Evolutionary conservation across 2,329 filamentous ascomycete species (phyloP).

Genomic region (Penicillium sp.): DNA sequence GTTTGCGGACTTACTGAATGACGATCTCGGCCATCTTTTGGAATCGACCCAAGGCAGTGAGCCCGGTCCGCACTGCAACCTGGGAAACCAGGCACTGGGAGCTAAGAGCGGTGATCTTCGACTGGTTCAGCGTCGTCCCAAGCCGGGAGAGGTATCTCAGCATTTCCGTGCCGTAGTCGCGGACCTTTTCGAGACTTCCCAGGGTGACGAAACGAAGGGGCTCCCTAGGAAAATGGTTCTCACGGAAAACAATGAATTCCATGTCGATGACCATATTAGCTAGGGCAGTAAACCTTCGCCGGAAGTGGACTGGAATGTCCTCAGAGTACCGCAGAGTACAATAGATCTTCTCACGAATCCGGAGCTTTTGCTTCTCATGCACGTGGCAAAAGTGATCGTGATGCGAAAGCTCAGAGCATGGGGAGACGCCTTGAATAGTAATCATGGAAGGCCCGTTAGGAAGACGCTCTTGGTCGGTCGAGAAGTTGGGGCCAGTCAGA

Average conservation of each 20-base stretch:
- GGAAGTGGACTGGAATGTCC: neutral
- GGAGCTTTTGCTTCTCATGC: neutral
- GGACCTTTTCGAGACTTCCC: slow-evolving; percentile 17
- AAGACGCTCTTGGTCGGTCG: neutral
- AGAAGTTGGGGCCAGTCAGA: neutral
- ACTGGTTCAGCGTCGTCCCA: slow-evolving; percentile 22
- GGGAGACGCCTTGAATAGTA: neutral
- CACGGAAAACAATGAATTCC: slow-evolving; percentile 30
- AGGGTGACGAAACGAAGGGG: slow-evolving; percentile 16
- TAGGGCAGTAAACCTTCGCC: neutral
- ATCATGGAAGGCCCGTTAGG: neutral
- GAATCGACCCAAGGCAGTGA: slow-evolving; percentile 21
- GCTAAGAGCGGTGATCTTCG: slow-evolving; percentile 12
- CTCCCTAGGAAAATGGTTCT: neutral
- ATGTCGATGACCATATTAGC: neutral
- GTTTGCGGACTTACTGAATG: slow-evolving; percentile 24
- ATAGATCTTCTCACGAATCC: neutral
- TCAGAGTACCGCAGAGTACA: neutral
- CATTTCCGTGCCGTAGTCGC: slow-evolving; percentile 21
- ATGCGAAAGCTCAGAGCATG: slow-evolving; percentile 1
- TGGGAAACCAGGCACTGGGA: slow-evolving; percentile 20
- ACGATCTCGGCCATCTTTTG: slow-evolving; percentile 25
- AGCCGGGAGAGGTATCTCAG: slow-evolving; percentile 22
- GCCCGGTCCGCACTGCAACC: slow-evolving; percentile 13
- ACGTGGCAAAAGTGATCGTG: slow-evolving; percentile 4